These are phyloP conservation scores for Penicillium nordicum DNA, from an alignment of 2,329 filamentous ascomycete genomes.

Conservation along the genomic window DNA sequence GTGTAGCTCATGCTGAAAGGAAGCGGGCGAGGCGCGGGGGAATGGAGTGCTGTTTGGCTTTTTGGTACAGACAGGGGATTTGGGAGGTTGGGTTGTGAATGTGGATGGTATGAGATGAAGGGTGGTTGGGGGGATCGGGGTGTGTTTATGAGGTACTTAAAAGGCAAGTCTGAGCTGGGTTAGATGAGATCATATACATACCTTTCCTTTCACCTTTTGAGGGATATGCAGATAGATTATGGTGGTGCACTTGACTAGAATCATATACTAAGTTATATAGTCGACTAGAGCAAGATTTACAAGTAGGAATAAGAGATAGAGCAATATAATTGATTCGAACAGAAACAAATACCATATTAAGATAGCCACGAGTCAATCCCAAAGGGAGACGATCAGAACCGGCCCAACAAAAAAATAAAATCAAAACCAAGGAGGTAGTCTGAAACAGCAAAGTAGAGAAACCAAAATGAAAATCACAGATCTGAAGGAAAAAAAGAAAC, in stretches of 20 bases:
- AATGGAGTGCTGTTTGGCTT: not conserved
- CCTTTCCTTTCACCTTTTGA: not conserved
- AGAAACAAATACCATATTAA: slow-evolving; percentile 17
- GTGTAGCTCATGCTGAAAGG: slow-evolving; percentile 12
- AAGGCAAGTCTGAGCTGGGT: slow-evolving; percentile 34
- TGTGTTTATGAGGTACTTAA: slow-evolving; percentile 24
- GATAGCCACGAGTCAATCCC: slow-evolving; percentile 52
- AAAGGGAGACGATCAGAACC: slow-evolving; percentile 51
- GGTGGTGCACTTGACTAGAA: not conserved
- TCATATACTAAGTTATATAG: not conserved
- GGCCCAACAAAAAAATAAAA: slow-evolving; percentile 29
- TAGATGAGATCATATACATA: not conserved
- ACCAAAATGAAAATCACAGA: not conserved
- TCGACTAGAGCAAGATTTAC: not conserved
- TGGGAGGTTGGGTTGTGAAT: not conserved
- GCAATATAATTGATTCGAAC: slow-evolving; percentile 1
- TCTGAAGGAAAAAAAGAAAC: slow-evolving; percentile 8
- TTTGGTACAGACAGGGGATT: not conserved
- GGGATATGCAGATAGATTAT: not conserved
- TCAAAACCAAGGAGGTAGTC: not conserved
- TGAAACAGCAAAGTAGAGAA: slow-evolving; percentile 2
- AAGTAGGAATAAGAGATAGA: not conserved
- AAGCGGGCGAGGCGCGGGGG: not conserved
- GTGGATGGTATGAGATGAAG: not conserved
- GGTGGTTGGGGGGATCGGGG: not conserved